Evolutionary conservation across 495 filamentous ascomycete species (phyloP), one percentile per base, ranked within the genome.

Genomic region (Hypoxylon intermedium): DNA sequence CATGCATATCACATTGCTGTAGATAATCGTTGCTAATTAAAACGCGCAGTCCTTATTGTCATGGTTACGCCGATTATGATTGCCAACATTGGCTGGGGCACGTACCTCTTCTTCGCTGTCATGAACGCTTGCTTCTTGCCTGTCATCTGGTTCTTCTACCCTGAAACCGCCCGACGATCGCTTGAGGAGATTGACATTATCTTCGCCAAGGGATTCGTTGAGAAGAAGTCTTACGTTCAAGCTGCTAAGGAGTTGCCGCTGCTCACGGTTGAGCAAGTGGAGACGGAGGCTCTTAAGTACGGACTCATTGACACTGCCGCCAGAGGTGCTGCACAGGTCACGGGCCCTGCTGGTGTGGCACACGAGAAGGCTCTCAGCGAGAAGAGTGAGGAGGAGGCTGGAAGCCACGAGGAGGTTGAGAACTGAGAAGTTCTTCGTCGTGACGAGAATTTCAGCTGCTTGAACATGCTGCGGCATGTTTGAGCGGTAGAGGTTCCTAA

Each of bases 11-110:
- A 20, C 18, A 51, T 21, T 20, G 6, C 13, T 7, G 0, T 37
- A 26, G 7, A 5, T 44, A 30, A n/a, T 9, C 40, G 3, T 37
- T 23, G 13, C 69, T 41, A 20, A 16, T 40, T 58, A 61, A 64
- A 6, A 13, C 9, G 21, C 53, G 15, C 16, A 54, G 45, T 60
- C 51, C 51, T 86, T 9, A 83, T 92, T 34, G 90, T 93, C 53
- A 90, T 92, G 88, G 84, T 92, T 51, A 90, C 88, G 0, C 90
- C 90, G 0, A 82, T 90, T 44, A 88, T 91, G 84, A 73, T 92
- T 20, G 60, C 74, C 38, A 75, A 78, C 47, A 90, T 91, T 49
- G 70, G 78, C 44, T 93, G 89, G 89, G 84, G 87, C 7, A 90
- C 87, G 0, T 93, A 92, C 70, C 79, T 92, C 30, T 89, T 92